A percentile compares a stretch with the other conserved stretches of the same genome.
phyloP scores from a whole-genome alignment of 1,284 basidiomycete genomes.

The Chondrostereum purpureum region DNA sequence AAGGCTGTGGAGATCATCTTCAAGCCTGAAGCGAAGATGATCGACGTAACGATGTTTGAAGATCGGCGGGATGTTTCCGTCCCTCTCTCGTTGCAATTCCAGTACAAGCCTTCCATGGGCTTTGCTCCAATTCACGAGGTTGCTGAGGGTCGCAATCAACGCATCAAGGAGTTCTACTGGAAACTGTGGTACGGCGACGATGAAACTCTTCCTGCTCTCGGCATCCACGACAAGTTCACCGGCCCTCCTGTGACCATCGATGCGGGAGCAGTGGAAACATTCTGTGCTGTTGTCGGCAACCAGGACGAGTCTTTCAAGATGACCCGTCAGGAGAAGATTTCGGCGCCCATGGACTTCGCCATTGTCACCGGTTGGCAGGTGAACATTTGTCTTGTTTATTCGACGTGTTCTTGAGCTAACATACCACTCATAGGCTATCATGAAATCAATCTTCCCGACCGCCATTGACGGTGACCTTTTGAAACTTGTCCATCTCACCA shows the following conservation, averaged over 20 bases:
- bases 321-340: conserved; percentile 59
- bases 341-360: conserved; percentile 97
- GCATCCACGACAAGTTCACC: conserved; percentile 73
- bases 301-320: conserved; percentile 87
- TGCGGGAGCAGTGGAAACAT: conserved; percentile 73
- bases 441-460: conserved; percentile 94
- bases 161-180: conserved; percentile 98
- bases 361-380: conserved; percentile 98
- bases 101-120: conserved; percentile 84
- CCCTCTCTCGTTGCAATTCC: conserved; percentile 79
- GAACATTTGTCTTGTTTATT: conserved; percentile 21
- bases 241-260: conserved; percentile 81
- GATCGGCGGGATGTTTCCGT: conserved; percentile 75
- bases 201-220: conserved; percentile 66
- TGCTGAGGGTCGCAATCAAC: conserved; percentile 76
- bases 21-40: conserved; percentile 45
- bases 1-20: conserved; percentile 80
- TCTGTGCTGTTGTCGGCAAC: conserved; percentile 93
- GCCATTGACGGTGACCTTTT: conserved; percentile 89
- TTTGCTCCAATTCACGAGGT: conserved; percentile 94
- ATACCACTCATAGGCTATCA: conserved; percentile 67
- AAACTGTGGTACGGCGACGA: conserved; percentile 91
- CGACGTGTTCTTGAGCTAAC: conserved; percentile 3
- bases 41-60: conserved; percentile 80
- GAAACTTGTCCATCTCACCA: conserved; percentile 94